Conservation (phyloP, 2,329 filamentous ascomycete species). For the Penicillium sp. region DNA sequence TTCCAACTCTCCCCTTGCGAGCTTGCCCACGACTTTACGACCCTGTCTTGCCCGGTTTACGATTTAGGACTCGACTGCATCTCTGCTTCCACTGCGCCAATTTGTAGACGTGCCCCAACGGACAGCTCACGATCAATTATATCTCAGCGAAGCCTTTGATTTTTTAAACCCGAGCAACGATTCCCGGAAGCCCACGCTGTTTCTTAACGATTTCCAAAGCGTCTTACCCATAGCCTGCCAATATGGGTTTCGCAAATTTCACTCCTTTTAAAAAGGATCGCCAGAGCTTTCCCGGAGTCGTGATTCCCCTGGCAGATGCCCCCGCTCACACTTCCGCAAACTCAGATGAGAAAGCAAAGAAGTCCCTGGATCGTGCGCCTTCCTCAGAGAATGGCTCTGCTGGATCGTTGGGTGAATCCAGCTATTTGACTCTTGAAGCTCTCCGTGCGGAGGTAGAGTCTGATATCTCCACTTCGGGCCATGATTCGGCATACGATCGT, state of each 20-base stretch:
- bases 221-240: constrained; percentile 16
- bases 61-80: constrained; percentile 10
- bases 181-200: not conserved
- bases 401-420: constrained; percentile 43
- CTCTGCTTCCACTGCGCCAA: constrained; percentile 22
- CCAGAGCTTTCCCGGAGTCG: constrained; percentile 56
- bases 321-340: constrained; percentile 41
- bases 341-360: constrained; percentile 40
- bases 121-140: not conserved
- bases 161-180: not conserved
- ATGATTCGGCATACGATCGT: constrained; percentile 78
- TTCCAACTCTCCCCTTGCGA: constrained; percentile 13
- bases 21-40: constrained; percentile 10
- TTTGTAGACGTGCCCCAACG: constrained; percentile 25
- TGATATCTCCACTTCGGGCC: constrained; percentile 61
- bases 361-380: constrained; percentile 40
- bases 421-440: constrained; percentile 68
- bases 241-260: constrained; percentile 43
- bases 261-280: constrained; percentile 60
- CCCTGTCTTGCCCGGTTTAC: not conserved
- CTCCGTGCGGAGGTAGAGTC: constrained; percentile 71
- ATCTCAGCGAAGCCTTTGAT: not conserved
- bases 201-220: not conserved
- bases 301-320: constrained; percentile 57
- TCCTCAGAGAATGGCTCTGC: constrained; percentile 48